Evolutionary conservation across 73 alveolate genomes (phyloP).

Genomic region (Tetrahymena borealis): DNA sequence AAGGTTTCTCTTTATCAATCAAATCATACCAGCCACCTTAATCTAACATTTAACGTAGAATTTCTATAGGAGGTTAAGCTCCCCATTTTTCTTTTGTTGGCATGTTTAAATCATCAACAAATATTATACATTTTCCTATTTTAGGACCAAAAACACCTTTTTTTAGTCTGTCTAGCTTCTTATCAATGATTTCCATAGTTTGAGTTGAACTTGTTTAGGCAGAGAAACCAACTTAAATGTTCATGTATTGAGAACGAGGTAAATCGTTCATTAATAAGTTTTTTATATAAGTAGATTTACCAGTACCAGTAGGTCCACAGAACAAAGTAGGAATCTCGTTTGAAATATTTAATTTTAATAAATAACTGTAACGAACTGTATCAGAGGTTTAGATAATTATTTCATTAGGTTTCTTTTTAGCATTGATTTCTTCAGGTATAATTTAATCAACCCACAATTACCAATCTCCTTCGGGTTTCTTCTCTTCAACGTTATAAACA

Average conservation of each 20-base stretch:
- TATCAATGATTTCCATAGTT: constrained; percentile 89
- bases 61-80: constrained; percentile 99
- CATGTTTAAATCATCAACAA: constrained; percentile 99
- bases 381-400: constrained; percentile 97
- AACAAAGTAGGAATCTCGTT: constrained; percentile 85
- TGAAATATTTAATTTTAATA: constrained; percentile 72
- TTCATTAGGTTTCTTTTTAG: constrained; percentile 85
- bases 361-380: constrained; percentile 88
- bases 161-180: constrained; percentile 73
- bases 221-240: constrained; percentile 95
- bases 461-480: constrained; percentile 74
- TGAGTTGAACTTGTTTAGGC: constrained; percentile 93
- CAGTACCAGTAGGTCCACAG: constrained; percentile 99
- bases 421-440: constrained; percentile 72
- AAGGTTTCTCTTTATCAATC: constrained; percentile 92
- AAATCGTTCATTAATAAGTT: constrained; percentile 74
- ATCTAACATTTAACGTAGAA: constrained; percentile 96
- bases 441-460: constrained; percentile 88
- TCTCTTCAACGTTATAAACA: constrained; percentile 81
- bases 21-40: constrained; percentile 99
- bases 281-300: constrained; percentile 92
- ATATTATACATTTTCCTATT: constrained; percentile 79
- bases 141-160: constrained; percentile 87
- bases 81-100: constrained; percentile 99
- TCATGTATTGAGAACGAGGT: constrained; percentile 73